Evolutionary conservation across 2,329 filamentous ascomycete genomes (phyloP).

Genomic region (Alternaria sp.): DNA sequence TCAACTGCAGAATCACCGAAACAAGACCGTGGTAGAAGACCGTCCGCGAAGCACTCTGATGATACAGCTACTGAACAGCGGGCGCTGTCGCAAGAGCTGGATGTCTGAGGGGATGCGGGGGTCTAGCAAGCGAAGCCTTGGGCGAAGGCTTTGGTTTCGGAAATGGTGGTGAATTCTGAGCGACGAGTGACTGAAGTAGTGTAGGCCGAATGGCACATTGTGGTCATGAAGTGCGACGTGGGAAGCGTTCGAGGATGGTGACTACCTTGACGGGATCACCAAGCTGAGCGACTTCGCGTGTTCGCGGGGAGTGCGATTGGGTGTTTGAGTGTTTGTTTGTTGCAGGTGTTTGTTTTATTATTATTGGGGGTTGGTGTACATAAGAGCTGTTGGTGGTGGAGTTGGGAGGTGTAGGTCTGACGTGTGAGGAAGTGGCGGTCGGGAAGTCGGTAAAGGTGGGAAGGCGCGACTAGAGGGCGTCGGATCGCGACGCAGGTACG

Average conservation of each 20-base stretch:
- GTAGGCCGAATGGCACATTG: conserved; percentile 45
- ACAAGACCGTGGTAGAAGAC: conserved; percentile 48
- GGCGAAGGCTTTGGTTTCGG: conserved; percentile 49
- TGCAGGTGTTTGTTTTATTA: conserved; percentile 30
- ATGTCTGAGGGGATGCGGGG: conserved; percentile 41
- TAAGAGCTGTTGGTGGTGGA: conserved; percentile 19
- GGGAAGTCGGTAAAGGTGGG: conserved; percentile 27
- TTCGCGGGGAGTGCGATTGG: conserved; percentile 18
- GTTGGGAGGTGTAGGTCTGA: conserved; percentile 29
- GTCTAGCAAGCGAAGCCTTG: conserved; percentile 49
- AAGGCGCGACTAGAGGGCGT: conserved; percentile 12
- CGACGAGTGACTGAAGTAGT: conserved; percentile 52
- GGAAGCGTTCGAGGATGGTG: conserved; percentile 37
- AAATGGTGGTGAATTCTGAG: conserved; percentile 48
- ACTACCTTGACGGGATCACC: conserved; percentile 36
- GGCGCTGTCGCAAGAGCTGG: conserved; percentile 44
- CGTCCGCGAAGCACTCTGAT: conserved; percentile 47
- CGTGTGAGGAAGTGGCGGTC: conserved; percentile 39
- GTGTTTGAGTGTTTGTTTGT: conserved; percentile 17
- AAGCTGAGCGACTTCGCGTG: conserved; percentile 35
- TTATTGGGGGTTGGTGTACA: conserved; percentile 31
- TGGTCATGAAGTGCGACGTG: conserved; percentile 36
- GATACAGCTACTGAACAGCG: conserved; percentile 43
- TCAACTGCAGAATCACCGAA: conserved; percentile 53
- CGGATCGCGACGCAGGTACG: conserved; percentile 20